Evolutionary conservation across 257 asterid species (phyloP), one percentile per base, ranked within the genome.

Genomic region (Solanum piurae): DNA sequence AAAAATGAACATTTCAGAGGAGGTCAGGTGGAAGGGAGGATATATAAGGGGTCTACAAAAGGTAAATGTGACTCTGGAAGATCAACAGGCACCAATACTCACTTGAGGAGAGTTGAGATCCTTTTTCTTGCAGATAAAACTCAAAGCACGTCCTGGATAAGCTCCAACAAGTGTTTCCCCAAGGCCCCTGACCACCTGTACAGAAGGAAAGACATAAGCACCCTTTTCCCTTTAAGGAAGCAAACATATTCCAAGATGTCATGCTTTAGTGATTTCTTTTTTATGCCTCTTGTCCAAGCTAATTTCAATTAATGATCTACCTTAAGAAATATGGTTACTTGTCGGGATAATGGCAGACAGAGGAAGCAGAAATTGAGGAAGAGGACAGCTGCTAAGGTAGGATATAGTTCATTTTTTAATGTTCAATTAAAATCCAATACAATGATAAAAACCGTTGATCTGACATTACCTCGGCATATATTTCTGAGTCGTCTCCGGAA

Each of bases 91-190:
- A 76, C 60, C 86, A 33, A 52, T 79, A 88, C 87, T 87, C 89
- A 95, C 99, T 94, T 90, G 91, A 55, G 99, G 98, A 87, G 98
- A 94, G 88, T 88, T 87, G 89, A 97, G 98, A 90, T 94, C 92
- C 77, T 86, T 94, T 90, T 96, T 97, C 94, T 95, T 96, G 98
- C 97, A 95, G 91, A 92, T 86, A 89, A 95, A 97, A 93, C 99
- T 97, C 93, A 96, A 92, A 75, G 99, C 98, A 89, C 99, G 99
- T 33, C 99, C 99, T 33, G 99, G 99, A 89, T 97, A 97, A 86
- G 99, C 99, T 91, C 99, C 99, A 82, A 97, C 99, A 85, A 97
- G 94, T 21, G 99, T 96, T 93, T 97, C 99, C 79, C 99, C 99
- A 66, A 97, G 98, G 89, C 99, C 99, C 93, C 94, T 97, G 84